phyloP scores from a whole-genome alignment of 2,329 filamentous ascomycete species.

The Rutstroemia sp. region DNA sequence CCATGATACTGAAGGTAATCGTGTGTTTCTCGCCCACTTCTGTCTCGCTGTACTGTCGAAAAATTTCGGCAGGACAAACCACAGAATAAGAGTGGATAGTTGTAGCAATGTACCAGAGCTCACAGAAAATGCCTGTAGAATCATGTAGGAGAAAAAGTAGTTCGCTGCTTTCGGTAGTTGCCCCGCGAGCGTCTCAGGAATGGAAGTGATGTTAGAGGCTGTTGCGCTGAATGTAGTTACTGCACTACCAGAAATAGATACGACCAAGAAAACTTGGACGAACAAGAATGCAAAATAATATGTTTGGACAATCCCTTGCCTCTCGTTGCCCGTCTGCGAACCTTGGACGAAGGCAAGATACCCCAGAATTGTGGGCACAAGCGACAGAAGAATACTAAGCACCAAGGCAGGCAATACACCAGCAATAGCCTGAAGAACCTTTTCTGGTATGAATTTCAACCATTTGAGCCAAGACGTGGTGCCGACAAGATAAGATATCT shows the following conservation, averaged over 20 bases:
- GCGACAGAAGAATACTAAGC: conserved; percentile 67
- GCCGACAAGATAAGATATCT: conserved; percentile 63
- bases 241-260: conserved; percentile 75
- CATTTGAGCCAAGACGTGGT: conserved; percentile 63
- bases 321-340: conserved; percentile 72
- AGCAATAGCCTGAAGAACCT: conserved; percentile 57
- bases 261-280: conserved; percentile 88
- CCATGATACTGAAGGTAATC: conserved; percentile 73
- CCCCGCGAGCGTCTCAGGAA: conserved; percentile 64
- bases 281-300: conserved; percentile 96
- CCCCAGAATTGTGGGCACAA: conserved; percentile 73
- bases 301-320: conserved; percentile 75
- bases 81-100: conserved; percentile 67
- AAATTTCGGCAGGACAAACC: conserved; percentile 75
- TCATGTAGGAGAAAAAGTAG: conserved; percentile 98
- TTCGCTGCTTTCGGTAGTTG: conserved; percentile 84
- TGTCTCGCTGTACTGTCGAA: conserved; percentile 73
- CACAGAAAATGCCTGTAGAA: conserved; percentile 84
- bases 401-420: conserved; percentile 80
- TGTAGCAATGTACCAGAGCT: conserved; percentile 86
- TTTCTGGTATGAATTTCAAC: conserved; percentile 58
- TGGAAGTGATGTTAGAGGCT: conserved; percentile 44
- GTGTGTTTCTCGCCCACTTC: conserved; percentile 83
- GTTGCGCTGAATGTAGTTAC: conserved; percentile 51
- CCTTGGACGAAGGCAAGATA: conserved; percentile 69